phyloP scores from a whole-genome alignment of 108 stramenopile species.

The Cyclostephanos tholiformis region DNA sequence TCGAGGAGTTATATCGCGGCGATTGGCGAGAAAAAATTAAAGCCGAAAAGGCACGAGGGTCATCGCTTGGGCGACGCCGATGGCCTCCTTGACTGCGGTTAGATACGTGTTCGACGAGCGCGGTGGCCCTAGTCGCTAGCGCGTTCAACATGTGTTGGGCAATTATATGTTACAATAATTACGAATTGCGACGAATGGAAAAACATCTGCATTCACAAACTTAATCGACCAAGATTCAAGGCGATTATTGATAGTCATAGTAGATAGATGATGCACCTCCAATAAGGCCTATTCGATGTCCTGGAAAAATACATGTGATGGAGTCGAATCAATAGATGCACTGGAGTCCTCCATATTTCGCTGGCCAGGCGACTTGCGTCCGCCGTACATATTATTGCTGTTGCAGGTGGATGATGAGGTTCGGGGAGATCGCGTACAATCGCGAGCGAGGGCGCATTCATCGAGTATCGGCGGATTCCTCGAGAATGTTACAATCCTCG shows the following conservation, averaged over 20 bases:
- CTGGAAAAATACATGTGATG: neutral
- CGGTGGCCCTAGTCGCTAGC: conserved; percentile 44
- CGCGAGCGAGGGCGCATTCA: conserved; percentile 12
- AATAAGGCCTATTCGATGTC: conserved; percentile 40
- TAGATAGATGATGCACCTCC: conserved; percentile 43
- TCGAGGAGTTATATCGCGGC: conserved; percentile 5
- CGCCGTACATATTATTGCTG: conserved; percentile 29
- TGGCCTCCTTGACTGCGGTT: conserved; percentile 20
- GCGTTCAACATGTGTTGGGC: conserved; percentile 51
- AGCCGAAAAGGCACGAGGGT: conserved; percentile 5
- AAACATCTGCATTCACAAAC: too few species aligned
- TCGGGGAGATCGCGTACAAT: conserved; percentile 28
- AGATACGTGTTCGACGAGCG: conserved; percentile 47
- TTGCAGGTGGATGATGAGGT: conserved; percentile 28
- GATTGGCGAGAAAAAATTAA: neutral
- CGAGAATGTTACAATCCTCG: conserved; percentile 46
- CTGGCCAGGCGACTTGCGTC: conserved; percentile 42
- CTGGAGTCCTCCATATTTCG: conserved; percentile 25
- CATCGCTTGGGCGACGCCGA: conserved; percentile 33
- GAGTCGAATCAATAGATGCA: neutral
- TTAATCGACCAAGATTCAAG: conserved; percentile 4
- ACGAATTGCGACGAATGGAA: conserved; percentile 17
- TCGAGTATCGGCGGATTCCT: neutral
- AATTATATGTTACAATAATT: conserved; percentile 54
- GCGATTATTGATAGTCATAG: conserved; percentile 14